Conservation (phyloP, 495 filamentous ascomycete genomes). For the Aspergillus asperescens region DNA sequence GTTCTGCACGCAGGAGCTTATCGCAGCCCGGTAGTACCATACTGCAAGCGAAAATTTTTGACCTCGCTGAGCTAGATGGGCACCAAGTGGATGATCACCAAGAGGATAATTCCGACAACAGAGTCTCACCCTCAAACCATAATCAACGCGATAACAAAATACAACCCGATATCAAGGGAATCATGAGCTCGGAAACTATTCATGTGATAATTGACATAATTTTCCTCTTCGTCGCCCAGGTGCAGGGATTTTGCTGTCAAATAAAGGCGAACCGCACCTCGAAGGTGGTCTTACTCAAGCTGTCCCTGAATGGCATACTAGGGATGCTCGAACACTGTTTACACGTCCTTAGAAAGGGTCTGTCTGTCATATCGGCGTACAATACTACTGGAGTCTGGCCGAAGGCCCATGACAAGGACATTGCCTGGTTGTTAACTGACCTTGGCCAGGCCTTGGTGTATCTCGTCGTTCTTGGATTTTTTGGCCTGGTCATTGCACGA, state of each 20-base stretch:
- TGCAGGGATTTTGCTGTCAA: slow-evolving; percentile 23
- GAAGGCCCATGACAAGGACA: slow-evolving; percentile 26
- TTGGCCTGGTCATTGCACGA: slow-evolving; percentile 30
- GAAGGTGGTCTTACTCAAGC: slow-evolving; percentile 17
- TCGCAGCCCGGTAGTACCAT: not conserved
- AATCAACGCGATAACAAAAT: slow-evolving; percentile 18
- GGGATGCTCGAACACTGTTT: slow-evolving; percentile 38
- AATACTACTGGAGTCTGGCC: slow-evolving; percentile 36
- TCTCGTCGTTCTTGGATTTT: slow-evolving; percentile 32
- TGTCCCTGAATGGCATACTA: slow-evolving; percentile 25
- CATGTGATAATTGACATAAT: slow-evolving; percentile 32
- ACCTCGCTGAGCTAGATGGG: slow-evolving; percentile 41
- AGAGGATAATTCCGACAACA: slow-evolving; percentile 18
- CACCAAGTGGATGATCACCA: slow-evolving; percentile 28
- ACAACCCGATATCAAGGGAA: slow-evolving; percentile 7
- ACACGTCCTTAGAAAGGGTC: slow-evolving; percentile 28
- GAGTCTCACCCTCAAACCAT: slow-evolving; percentile 20
- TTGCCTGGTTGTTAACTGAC: slow-evolving; percentile 29
- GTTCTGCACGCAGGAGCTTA: not conserved
- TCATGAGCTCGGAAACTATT: slow-evolving; percentile 22
- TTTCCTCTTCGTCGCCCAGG: slow-evolving; percentile 27
- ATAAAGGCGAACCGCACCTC: slow-evolving; percentile 24
- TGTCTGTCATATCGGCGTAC: slow-evolving; percentile 27
- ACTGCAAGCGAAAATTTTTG: slow-evolving; percentile 16
- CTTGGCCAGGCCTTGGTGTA: slow-evolving; percentile 36